Conservation (phyloP, 2,329 filamentous ascomycete species). For the Chrysoporthe puriensis region DNA sequence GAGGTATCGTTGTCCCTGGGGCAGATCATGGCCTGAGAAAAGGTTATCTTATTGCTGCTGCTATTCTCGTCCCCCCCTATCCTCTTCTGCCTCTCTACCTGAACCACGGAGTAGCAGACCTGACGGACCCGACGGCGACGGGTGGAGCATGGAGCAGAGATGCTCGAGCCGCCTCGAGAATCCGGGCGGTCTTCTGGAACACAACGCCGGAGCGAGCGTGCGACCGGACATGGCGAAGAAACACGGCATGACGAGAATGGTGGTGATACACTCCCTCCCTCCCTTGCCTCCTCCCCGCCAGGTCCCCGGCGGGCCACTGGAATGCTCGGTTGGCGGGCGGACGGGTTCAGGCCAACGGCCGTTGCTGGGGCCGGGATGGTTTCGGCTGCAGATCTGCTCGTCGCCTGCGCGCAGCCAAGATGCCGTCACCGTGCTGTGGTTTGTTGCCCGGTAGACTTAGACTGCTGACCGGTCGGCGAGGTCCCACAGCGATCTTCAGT, state of each 20-base stretch:
- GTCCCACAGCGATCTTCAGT: background rate
- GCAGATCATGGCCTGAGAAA: too few species aligned
- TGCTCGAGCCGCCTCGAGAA: background rate
- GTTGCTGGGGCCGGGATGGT: background rate
- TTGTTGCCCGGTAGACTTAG: too few species aligned
- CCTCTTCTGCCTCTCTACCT: too few species aligned
- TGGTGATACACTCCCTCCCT: background rate
- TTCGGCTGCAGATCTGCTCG: background rate
- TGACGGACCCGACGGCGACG: too few species aligned
- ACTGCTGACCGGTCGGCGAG: too few species aligned
- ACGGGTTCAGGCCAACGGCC: background rate
- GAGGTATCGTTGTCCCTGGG: too few species aligned
- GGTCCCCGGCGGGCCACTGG: background rate
- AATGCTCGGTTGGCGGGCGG: background rate
- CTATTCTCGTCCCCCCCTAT: too few species aligned
- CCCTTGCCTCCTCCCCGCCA: background rate
- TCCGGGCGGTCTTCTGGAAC: background rate
- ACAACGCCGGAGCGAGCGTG: background rate
- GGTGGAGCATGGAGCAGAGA: too few species aligned
- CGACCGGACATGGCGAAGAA: slow-evolving; percentile 2
- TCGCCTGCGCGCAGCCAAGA: background rate
- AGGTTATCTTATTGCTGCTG: too few species aligned
- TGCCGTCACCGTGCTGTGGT: too few species aligned
- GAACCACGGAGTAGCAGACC: too few species aligned
- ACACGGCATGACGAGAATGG: background rate